These are phyloP conservation scores for Mortierella sp. DNA, from an alignment of 371 early-diverging fungal genomes.

Conservation along the genomic window DNA sequence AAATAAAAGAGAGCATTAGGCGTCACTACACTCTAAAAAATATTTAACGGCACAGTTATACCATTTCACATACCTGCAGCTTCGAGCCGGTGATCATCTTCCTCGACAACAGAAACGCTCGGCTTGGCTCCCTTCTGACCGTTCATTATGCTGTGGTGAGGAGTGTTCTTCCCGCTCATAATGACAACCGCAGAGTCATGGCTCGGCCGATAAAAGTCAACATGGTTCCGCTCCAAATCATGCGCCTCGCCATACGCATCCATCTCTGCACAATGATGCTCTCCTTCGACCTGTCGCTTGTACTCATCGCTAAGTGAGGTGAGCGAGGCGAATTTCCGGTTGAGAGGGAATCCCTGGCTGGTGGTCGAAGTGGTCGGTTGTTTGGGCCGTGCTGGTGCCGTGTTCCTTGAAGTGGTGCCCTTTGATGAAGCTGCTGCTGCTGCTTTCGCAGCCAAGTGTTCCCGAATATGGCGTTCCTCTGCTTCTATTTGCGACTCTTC, in stretches of 20 bases:
- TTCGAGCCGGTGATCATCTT: neutral
- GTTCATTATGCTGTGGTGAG: slow-evolving; percentile 28
- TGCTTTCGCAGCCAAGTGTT: neutral
- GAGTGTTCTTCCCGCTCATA: slow-evolving; percentile 22
- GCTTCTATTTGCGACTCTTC: neutral
- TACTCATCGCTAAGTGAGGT: slow-evolving; percentile 26
- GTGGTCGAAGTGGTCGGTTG: neutral
- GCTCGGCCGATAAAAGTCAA: slow-evolving; percentile 19
- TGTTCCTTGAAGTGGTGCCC: slow-evolving; percentile 9
- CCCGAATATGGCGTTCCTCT: neutral
- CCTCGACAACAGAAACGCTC: neutral
- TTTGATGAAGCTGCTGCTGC: slow-evolving; percentile 4
- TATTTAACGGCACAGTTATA: neutral
- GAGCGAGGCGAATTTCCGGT: slow-evolving; percentile 32
- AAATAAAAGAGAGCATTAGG: neutral
- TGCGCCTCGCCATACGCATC: slow-evolving; percentile 36
- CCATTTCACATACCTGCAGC: neutral
- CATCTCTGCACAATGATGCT: slow-evolving; percentile 10
- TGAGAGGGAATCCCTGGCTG: slow-evolving; percentile 6
- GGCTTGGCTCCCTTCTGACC: slow-evolving; percentile 6
- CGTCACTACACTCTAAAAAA: neutral
- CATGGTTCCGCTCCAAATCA: slow-evolving; percentile 23
- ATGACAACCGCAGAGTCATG: slow-evolving; percentile 48
- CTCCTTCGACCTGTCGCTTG: slow-evolving; percentile 11
- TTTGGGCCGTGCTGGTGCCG: slow-evolving; percentile 13